These are phyloP conservation scores for Brettanomyces anomalus DNA, from an alignment of 805 yeast genomes.

Conservation along the genomic window DNA sequence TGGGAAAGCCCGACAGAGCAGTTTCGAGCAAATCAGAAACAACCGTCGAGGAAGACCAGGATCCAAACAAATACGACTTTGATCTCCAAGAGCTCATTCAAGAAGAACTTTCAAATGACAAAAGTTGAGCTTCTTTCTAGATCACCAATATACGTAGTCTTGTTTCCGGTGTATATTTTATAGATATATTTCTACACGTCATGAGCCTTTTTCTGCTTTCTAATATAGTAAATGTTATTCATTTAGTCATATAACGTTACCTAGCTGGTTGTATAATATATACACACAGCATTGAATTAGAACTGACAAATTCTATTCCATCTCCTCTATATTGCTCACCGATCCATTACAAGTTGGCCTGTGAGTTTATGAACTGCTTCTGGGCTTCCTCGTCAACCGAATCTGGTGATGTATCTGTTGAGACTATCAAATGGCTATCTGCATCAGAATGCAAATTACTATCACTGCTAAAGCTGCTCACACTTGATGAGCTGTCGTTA, in stretches of 20 bases:
- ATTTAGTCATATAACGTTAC: too few species aligned
- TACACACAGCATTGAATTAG: too few species aligned
- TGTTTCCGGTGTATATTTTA: too few species aligned
- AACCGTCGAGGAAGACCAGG: slow-evolving; percentile 12
- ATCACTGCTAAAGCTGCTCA: too few species aligned
- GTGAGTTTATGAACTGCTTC: slow-evolving; percentile 5
- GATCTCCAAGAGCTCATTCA: slow-evolving; percentile 38
- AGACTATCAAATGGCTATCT: not conserved
- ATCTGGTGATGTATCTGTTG: not conserved
- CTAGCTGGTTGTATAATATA: too few species aligned
- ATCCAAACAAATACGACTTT: slow-evolving; percentile 38
- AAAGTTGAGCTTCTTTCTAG: too few species aligned
- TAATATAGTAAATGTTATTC: too few species aligned
- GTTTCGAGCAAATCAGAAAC: not conserved
- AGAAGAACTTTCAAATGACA: slow-evolving; percentile 23
- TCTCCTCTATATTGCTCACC: not conserved
- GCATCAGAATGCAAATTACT: too few species aligned
- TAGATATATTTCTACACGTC: too few species aligned
- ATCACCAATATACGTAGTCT: too few species aligned
- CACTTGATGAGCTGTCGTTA: slow-evolving; percentile 1
- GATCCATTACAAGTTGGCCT: slow-evolving; percentile 3
- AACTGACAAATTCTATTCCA: not conserved
- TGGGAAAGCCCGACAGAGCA: slow-evolving; percentile 4
- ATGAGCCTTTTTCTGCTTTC: too few species aligned
- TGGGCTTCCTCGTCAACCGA: slow-evolving; percentile 2